Percentiles rank a stretch among this genome's conserved stretches.
Conservation (phyloP, 331 rosid genomes). For the Spiraea crenata region DNA sequence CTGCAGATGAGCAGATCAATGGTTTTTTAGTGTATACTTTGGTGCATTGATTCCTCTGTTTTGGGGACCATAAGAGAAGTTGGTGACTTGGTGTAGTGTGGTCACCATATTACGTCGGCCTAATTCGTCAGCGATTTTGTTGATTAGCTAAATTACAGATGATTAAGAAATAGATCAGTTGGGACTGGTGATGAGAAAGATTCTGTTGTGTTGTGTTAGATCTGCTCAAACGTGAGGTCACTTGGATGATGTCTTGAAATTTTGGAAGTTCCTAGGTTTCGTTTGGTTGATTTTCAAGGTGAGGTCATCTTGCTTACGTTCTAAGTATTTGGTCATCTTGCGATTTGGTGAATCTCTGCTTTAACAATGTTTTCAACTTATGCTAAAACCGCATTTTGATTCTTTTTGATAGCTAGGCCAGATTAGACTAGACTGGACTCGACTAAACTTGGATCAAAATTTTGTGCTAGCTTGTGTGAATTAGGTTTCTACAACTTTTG, state of each 20-base stretch:
- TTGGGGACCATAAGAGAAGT: slow-evolving; percentile 5
- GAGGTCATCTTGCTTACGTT: slow-evolving; percentile 6
- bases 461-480: background rate
- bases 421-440: no score
- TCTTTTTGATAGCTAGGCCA: background rate
- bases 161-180: background rate
- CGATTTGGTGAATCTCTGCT: background rate
- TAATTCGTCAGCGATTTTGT: slow-evolving; percentile 7
- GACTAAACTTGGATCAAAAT: no score
- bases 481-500: background rate
- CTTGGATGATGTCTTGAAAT: background rate
- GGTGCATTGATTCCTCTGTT: background rate
- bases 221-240: background rate
- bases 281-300: background rate
- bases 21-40: background rate
- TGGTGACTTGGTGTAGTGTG: background rate
- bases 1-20: background rate
- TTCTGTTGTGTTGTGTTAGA: background rate
- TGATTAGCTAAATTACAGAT: background rate
- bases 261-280: background rate
- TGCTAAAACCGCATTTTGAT: background rate
- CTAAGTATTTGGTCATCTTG: background rate
- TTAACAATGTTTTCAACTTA: background rate
- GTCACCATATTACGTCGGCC: background rate
- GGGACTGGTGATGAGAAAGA: background rate